Percentiles rank a stretch among this genome's conserved stretches.
Conservation (phyloP, 148 eudicot genomes). For the Heliamphora exappendiculata region DNA sequence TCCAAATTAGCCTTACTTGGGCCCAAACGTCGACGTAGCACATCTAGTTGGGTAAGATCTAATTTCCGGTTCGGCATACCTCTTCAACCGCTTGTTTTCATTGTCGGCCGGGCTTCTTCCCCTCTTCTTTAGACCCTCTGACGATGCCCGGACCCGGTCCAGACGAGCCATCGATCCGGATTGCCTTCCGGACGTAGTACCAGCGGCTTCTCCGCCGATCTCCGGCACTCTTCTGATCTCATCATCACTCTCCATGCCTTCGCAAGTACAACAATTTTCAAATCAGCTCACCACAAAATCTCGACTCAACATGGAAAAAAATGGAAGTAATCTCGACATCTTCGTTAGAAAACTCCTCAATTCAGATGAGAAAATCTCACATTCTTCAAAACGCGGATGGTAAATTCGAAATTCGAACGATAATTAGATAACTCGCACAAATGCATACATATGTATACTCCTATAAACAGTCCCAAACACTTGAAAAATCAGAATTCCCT, state of each 20-base stretch:
- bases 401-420: neutral
- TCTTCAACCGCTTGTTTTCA: conserved; percentile 84
- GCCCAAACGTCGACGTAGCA: neutral
- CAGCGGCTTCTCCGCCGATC: conserved; percentile 56
- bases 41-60: neutral
- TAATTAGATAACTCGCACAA: neutral
- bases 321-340: neutral
- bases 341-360: neutral
- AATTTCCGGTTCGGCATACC: conserved; percentile 37
- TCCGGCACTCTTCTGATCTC: conserved; percentile 96
- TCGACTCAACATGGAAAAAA: neutral
- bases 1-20: neutral
- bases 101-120: conserved; percentile 95
- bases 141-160: conserved; percentile 43
- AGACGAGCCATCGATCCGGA: conserved; percentile 40
- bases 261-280: neutral
- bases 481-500: neutral
- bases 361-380: neutral
- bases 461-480: neutral
- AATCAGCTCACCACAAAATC: neutral
- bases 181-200: conserved; percentile 49
- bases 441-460: neutral
- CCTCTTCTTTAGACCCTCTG: conserved; percentile 59
- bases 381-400: neutral
- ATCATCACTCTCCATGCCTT: conserved; percentile 97